These are phyloP conservation scores for Selaginella moellendorffii DNA, from an alignment of 75 land plant genomes.

Conservation along the genomic window DNA sequence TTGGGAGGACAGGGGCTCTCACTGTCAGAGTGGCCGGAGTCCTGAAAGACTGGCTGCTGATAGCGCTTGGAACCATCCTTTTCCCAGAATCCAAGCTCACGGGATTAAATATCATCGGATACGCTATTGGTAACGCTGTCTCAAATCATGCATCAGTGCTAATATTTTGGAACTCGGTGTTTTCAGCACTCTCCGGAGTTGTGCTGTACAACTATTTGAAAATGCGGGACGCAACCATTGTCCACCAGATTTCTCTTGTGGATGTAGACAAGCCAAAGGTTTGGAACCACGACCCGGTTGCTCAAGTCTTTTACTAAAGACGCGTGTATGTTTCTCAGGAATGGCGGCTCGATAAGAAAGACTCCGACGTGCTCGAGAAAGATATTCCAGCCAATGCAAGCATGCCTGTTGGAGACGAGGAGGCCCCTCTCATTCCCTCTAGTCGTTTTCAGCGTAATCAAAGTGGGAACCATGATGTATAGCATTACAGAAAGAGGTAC, in stretches of 20 bases:
- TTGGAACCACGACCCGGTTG: not conserved
- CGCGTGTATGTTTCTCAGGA: constrained; percentile 23
- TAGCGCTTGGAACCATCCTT: constrained; percentile 76
- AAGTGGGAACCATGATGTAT: not conserved
- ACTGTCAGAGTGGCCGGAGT: constrained; percentile 87
- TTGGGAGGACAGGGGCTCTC: constrained; percentile 82
- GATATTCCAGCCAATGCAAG: constrained; percentile 17
- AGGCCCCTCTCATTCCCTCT: constrained; percentile 38
- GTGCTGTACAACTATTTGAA: constrained; percentile 86
- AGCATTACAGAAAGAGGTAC: too few species aligned
- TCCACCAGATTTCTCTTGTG: constrained; percentile 47
- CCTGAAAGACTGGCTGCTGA: constrained; percentile 77
- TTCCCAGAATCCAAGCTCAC: constrained; percentile 85
- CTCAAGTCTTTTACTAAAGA: not conserved
- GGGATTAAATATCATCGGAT: constrained; percentile 73
- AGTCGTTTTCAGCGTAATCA: not conserved
- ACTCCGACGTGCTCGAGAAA: constrained; percentile 29
- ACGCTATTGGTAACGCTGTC: constrained; percentile 60
- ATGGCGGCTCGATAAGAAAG: constrained; percentile 52
- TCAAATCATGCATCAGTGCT: too few species aligned
- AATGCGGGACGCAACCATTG: constrained; percentile 51
- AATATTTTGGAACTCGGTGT: not conserved
- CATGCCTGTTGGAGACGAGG: constrained; percentile 36
- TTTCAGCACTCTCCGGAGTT: constrained; percentile 77
- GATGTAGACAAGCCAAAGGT: constrained; percentile 8